Evolutionary conservation across 306 rosid genomes (phyloP), one percentile per base, ranked within the genome.

Genomic region (Boehmeria nivea): DNA sequence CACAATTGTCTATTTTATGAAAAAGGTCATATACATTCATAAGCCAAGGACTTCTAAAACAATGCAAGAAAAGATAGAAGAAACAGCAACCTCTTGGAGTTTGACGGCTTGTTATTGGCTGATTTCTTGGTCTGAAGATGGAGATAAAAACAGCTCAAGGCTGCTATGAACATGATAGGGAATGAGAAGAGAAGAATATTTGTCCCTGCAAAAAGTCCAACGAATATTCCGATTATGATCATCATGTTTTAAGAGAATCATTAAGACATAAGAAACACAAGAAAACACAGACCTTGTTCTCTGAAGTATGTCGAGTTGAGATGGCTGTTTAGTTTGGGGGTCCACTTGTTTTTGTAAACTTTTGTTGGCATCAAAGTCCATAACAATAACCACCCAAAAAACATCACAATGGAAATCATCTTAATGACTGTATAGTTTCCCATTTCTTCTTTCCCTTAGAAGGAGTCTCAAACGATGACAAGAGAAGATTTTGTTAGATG

Each of bases 341-440:
- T 43, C 90, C 86, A 83, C 10, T 12, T 54, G 12, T 25, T 10
- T 3, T 17, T 57, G 73, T 80, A 83, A 38, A 18, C 24, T 68
- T 77, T 72, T 11, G 87, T 80, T 10, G 87, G 91, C 55, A 80
- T 23, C 76, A 80, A 25, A 33, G 70, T 59, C 91, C 91, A 83
- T 59, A 77, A 50, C 31, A 62, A 8, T 28, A 83, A 58, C 81
- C 82, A 83, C 40, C 78, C 81, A 57, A 61, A 23, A 61, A 80
- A 61, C 66, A 72, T 69, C 52, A 75, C 58, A 57, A 77, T 39
- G 12, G 64, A 63, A 44, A 64, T 51, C 15, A 64, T 37, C 60
- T 58, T 64, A 8, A 72, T 34, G 31, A 77, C 45, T 43, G 28
- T 60, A 44, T 37, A 39, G 34, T 12, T 56, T 0, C 48, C 48